Conservation (phyloP, 108 stramenopile species). For the Conticribra weissflogii region DNA sequence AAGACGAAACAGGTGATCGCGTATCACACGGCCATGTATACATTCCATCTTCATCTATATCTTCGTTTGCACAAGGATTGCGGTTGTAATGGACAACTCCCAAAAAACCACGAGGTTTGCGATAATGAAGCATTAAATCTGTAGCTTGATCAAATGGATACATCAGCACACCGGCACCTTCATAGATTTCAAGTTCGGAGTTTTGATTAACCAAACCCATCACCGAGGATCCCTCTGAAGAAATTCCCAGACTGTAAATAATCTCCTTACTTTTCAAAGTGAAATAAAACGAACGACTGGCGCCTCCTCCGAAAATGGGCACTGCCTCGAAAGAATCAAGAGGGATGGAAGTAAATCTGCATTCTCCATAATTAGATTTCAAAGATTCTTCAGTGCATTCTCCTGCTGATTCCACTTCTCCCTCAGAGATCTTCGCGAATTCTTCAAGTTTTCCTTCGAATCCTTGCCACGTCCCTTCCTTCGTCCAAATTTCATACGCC, state of each 20-base stretch:
- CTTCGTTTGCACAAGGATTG: conserved; percentile 1
- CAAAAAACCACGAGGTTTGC: conserved; percentile 3
- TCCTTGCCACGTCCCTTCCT: conserved; percentile 3
- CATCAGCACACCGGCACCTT: conserved; percentile 12
- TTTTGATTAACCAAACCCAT: neutral
- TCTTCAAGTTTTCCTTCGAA: neutral
- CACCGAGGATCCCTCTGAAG: neutral
- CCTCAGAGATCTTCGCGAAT: conserved; percentile 4
- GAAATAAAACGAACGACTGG: conserved; percentile 2
- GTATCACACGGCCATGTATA: neutral
- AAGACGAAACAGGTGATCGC: neutral
- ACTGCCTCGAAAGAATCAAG: neutral
- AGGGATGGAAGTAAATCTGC: conserved; percentile 8
- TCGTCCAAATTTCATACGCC: conserved; percentile 14
- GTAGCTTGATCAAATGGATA: conserved; percentile 11
- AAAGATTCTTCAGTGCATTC: neutral
- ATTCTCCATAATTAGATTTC: neutral
- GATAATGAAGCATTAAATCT: neutral
- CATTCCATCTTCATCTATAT: no score
- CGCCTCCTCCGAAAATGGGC: conserved; percentile 10
- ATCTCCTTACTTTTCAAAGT: conserved; percentile 4
- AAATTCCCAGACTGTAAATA: conserved; percentile 1
- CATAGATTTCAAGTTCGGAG: conserved; percentile 8
- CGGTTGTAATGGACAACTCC: conserved; percentile 4
- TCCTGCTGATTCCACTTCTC: neutral